Conservation (phyloP, 352 stramenopile species). For the Nothophytophthora sp. region DNA sequence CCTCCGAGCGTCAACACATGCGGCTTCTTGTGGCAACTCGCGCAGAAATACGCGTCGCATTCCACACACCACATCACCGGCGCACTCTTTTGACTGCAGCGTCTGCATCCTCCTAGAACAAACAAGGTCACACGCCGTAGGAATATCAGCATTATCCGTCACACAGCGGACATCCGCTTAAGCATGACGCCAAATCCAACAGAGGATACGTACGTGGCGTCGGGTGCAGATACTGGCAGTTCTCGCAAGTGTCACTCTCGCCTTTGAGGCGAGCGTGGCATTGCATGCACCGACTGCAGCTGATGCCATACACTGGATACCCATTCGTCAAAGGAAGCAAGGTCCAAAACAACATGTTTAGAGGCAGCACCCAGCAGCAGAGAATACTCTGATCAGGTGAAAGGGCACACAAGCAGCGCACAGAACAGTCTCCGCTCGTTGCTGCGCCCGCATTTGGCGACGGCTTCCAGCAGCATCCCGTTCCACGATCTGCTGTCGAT, state of each 20-base stretch:
- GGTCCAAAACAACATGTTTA: not conserved
- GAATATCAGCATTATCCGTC: too few species aligned
- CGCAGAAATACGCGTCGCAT: constrained; percentile 68
- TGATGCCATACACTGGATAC: constrained; percentile 70
- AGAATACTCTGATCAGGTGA: not conserved
- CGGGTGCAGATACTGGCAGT: constrained; percentile 43
- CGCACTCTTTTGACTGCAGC: constrained; percentile 32
- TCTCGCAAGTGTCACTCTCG: constrained; percentile 33
- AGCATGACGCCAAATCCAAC: too few species aligned
- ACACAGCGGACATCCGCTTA: too few species aligned
- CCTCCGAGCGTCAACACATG: constrained; percentile 50
- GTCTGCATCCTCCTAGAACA: constrained; percentile 39
- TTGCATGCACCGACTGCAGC: constrained; percentile 40
- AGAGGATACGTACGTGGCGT: constrained; percentile 26
- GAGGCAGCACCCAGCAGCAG: not conserved
- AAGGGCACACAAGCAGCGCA: constrained; percentile 18
- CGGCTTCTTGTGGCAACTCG: constrained; percentile 47
- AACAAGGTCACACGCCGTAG: too few species aligned
- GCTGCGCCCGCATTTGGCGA: constrained; percentile 51
- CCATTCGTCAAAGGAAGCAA: constrained; percentile 3
- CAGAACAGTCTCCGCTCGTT: constrained; percentile 53
- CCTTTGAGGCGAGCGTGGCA: constrained; percentile 43
- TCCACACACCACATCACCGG: constrained; percentile 67
- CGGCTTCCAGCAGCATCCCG: constrained; percentile 37
- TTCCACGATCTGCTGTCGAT: constrained; percentile 21